Evolutionary conservation across 306 rosid genomes (phyloP), one percentile per base, ranked within the genome.

Genomic region (Trifolium subterraneum): DNA sequence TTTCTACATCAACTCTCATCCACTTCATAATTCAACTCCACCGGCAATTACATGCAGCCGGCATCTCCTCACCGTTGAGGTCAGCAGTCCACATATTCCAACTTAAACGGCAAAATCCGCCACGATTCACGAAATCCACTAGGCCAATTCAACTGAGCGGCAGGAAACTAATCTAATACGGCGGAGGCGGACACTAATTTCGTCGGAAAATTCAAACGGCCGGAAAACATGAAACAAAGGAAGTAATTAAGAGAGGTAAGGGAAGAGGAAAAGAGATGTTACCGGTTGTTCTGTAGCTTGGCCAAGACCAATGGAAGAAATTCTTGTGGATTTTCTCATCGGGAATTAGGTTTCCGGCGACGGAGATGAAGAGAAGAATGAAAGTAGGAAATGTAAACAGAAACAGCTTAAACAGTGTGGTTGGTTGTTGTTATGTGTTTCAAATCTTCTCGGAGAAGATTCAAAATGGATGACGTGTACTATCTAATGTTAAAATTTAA

Each of bases 251-350:
- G 3, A 15, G 12, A 12, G 6, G 31, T 29, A 19, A 1, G 7
- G 14, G 5, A 51, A 6, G 15, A 33, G 42, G 14, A 42, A 56
- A 20, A 29, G 8, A 74, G 33, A 1, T 2, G 12, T 77, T 77
- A 82, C 85, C 78, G 51, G 85, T 13, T 80, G 85, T 13, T 80
- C 85, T 39, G 10, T 64, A 59, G 44, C 70, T 33, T 77, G 69
- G 3, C 20, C 54, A 39, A 60, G 61, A 52, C 83, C 64, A 22
- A 68, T 1, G 60, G 77, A 55, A 22, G 87, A 84, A 10, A 72
- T 41, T 67, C 87, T 64, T 27, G 39, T 35, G 31, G 83, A 80
- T 58, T 71, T 84, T 45, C 87, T 80, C 87, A 84, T 84, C 47
- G 78, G 50, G 60, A 18, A 47, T 47, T 1, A 4, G 62, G 10